Conservation (phyloP, 2,329 filamentous ascomycete genomes). For the Phoma sp. region DNA sequence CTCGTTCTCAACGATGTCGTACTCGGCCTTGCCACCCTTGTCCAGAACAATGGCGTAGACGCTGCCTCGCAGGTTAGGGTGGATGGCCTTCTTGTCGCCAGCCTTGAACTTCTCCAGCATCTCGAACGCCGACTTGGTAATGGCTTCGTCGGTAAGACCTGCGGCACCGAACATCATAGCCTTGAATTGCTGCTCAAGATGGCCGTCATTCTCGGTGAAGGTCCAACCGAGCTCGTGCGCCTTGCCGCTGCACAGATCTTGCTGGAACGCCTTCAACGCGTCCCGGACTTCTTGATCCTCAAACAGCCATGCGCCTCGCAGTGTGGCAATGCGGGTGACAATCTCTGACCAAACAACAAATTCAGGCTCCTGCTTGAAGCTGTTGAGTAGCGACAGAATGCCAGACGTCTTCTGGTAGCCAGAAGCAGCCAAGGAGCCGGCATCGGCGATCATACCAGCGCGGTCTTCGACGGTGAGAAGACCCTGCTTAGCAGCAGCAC, state of each 20-base stretch:
- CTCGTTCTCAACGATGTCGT: constrained; percentile 77
- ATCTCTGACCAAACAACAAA: constrained; percentile 98
- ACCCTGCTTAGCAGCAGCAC: constrained; percentile 81
- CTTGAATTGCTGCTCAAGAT: constrained; percentile 95
- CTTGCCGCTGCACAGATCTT: constrained; percentile 77
- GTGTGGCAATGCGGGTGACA: constrained; percentile 75
- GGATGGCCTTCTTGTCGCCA: constrained; percentile 81
- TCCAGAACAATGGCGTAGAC: constrained; percentile 87
- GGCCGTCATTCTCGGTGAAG: constrained; percentile 83
- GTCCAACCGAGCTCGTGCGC: constrained; percentile 89
- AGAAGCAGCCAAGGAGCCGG: constrained; percentile 85
- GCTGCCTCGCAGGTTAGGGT: constrained; percentile 87
- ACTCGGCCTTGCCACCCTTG: constrained; percentile 86
- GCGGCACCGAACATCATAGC: constrained; percentile 85
- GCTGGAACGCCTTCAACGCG: constrained; percentile 83
- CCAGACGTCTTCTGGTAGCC: constrained; percentile 95
- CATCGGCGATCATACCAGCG: constrained; percentile 90
- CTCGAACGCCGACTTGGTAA: constrained; percentile 81
- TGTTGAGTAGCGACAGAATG: constrained; percentile 82
- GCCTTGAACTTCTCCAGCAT: constrained; percentile 87
- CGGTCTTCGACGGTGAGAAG: constrained; percentile 87
- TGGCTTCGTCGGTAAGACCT: constrained; percentile 77
- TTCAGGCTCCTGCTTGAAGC: constrained; percentile 80
- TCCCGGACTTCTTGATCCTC: constrained; percentile 77
- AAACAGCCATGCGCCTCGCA: constrained; percentile 88